A percentile compares a stretch with the other conserved stretches of the same genome.
phyloP scores from a whole-genome alignment of 306 rosid genomes.

The Hylodesmum podocarpum region DNA sequence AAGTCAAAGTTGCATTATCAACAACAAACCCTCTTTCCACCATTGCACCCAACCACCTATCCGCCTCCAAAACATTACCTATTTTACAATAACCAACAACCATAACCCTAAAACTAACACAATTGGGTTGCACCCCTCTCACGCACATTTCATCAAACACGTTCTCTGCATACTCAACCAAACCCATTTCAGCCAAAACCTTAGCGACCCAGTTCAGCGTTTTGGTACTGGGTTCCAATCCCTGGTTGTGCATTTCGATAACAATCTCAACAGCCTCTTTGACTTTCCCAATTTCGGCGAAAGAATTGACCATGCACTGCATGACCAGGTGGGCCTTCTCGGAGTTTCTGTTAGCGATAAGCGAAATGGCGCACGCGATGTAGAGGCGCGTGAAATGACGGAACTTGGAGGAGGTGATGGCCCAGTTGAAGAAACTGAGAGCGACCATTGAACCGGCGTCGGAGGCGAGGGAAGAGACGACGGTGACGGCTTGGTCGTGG shows the following conservation, averaged over 20 bases:
- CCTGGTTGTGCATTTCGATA: conserved; percentile 76
- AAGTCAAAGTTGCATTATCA: conserved; percentile 68
- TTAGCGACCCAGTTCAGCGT: conserved; percentile 52
- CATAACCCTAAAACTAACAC: conserved; percentile 63
- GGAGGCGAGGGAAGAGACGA: conserved; percentile 69
- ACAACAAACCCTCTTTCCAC: conserved; percentile 63
- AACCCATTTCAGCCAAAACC: conserved; percentile 43
- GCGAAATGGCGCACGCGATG: conserved; percentile 58
- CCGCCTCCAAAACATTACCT: conserved; percentile 61
- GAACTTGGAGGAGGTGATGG: conserved; percentile 55
- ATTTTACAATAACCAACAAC: conserved; percentile 62
- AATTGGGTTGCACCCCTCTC: conserved; percentile 73
- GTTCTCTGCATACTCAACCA: conserved; percentile 69
- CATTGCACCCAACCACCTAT: conserved; percentile 76
- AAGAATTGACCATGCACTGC: conserved; percentile 60
- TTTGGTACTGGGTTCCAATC: conserved; percentile 51
- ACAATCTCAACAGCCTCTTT: conserved; percentile 80
- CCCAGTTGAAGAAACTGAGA: conserved; percentile 75
- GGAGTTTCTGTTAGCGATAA: conserved; percentile 55
- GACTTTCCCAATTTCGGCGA: conserved; percentile 70
- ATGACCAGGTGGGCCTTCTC: conserved; percentile 73
- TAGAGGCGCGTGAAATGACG: conserved; percentile 70
- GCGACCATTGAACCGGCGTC: conserved; percentile 83
- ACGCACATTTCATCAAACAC: conserved; percentile 79
- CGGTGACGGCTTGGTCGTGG: conserved; percentile 60